Evolutionary conservation across 225 moss, liverwort and hornwort genomes (phyloP), one percentile per base, ranked within the genome.

Genomic region (Pleurozium schreberi): DNA sequence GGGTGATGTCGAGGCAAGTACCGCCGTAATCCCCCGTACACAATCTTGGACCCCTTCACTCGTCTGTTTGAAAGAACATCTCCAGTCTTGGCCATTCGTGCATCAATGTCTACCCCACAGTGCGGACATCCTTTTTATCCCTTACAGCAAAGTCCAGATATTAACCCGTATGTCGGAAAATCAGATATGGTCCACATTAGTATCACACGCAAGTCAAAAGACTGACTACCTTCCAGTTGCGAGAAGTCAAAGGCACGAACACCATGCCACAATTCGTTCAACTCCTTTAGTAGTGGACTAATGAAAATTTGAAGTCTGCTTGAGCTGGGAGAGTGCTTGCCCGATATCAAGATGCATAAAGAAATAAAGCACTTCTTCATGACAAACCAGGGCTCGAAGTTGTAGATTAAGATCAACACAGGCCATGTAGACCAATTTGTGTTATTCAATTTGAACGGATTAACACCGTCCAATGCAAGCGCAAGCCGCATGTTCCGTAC

Each of bases 191-290:
- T 67, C 38, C 20, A 67, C 67, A 67, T 6, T 0, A 38, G 3
- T 38, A 67, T 2, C 11, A 9, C 20, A 11, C 17, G 11, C 20
- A 67, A 0, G 1, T 38, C 3, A 38, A 38, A 67, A 28, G 9
- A 14, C 15, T 0, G 4, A 4, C 2, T 19, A 0, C 9, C 43
- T 27, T 71, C 26, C 0, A 4, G 27, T 16, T 9, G 26, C 0
- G 21, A n/a, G 9, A 68, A 68, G 8, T 68, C n/a, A 0, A 10
- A 6, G 3, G 40, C 30, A 8, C 8, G 5, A 5, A 74, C 6
- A 15, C 28, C 74, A 7, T 6, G 0, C 74, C 47, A 42, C 6
- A 74, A 5, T 10, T 30, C 17, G 6, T 25, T 14, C 17, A 43
- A 15, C 18, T 74, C 23, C 25, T 23, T 42, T 2, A 69, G 4